Evolutionary conservation across 148 eudicot species (phyloP), one percentile per base, ranked within the genome.

Genomic region (Nepenthes mirabilis): DNA sequence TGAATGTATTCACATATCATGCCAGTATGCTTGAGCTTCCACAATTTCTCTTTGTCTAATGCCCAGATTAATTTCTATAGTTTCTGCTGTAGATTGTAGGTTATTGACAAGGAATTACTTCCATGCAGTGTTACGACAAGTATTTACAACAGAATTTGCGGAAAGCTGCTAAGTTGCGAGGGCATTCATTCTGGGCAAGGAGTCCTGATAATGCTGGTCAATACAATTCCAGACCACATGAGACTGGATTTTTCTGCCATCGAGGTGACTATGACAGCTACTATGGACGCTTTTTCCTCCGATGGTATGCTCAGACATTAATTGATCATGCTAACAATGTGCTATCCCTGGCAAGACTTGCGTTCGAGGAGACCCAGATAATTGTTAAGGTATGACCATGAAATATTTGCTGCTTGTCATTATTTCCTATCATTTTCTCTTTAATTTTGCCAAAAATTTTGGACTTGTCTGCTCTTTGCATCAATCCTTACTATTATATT

Each of bases 191-290:
- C 63, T 80, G 83, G 91, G 85, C 76, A 37, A 74, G 74, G 68
- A 84, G 78, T 47, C 94, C 94, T 60, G 88, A 85, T 73, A 83
- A 78, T 70, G 83, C 88, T 52, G 93, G 88, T 53, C 74, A 79
- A 43, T 82, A 85, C 72, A 82, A 73, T 64, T 82, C 83, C 55
- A 75, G 62, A 58, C 85, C 85, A 14, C 70, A 72, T 62, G 87
- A 85, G 68, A 80, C 85, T 43, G 83, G 82, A 1, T 85, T 79
- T 68, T 86, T 86, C 67, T 76, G 88, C 71, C 86, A 83, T 48
- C 63, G 65, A 59, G 94, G 94, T 50, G 88, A 80, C 65, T 86
- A 83, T 65, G 83, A 80, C 67, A 74, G 86, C 68, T 79, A 78
- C 70, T 78, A 80, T 53, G 94, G 94, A 2, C 85, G 84, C 36